Evolutionary conservation across 164 flowering plant species (phyloP).

Genomic region (Macadamia tetraphylla): DNA sequence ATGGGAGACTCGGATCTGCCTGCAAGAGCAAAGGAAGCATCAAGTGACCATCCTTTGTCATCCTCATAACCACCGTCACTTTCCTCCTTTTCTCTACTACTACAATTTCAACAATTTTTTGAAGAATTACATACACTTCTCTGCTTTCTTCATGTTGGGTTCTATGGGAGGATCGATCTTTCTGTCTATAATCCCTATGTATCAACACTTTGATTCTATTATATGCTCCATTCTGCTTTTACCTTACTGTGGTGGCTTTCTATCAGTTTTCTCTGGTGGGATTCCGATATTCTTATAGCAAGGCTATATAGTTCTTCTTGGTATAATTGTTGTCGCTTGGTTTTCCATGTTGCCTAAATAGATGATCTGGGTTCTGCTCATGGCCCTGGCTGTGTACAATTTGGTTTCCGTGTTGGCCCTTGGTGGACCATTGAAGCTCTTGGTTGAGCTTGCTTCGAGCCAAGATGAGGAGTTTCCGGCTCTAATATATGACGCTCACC

Average conservation of each 20-base stretch:
- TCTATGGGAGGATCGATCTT: conserved; percentile 73
- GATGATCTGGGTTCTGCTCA: conserved; percentile 83
- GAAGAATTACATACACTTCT: conserved; percentile 78
- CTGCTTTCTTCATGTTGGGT: conserved; percentile 59
- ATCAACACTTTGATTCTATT: conserved; percentile 55
- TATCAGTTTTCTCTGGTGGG: conserved; percentile 57
- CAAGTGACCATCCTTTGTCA: conserved; percentile 28
- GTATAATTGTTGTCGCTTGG: conserved; percentile 80
- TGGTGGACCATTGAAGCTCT: conserved; percentile 80
- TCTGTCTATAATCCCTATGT: conserved; percentile 34
- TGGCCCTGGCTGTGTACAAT: conserved; percentile 81
- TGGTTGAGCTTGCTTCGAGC: conserved; percentile 76
- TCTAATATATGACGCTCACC: conserved; percentile 78
- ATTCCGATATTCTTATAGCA: conserved; percentile 67
- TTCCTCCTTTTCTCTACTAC: conserved; percentile 79
- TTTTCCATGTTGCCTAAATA: conserved; percentile 84
- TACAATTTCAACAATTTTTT: conserved; percentile 73
- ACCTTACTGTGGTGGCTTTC: conserved; percentile 62
- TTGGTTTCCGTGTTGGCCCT: conserved; percentile 82
- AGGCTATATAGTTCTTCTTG: conserved; percentile 62
- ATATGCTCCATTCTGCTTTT: conserved; percentile 50
- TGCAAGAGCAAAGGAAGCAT: too few relatives aligned
- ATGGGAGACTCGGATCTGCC: too few relatives aligned
- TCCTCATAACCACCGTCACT: conserved; percentile 61
- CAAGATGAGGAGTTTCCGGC: conserved; percentile 89